Evolutionary conservation across 192 early-diverging fungal genomes (phyloP).

Genomic region (Entophlyctis luteolus): DNA sequence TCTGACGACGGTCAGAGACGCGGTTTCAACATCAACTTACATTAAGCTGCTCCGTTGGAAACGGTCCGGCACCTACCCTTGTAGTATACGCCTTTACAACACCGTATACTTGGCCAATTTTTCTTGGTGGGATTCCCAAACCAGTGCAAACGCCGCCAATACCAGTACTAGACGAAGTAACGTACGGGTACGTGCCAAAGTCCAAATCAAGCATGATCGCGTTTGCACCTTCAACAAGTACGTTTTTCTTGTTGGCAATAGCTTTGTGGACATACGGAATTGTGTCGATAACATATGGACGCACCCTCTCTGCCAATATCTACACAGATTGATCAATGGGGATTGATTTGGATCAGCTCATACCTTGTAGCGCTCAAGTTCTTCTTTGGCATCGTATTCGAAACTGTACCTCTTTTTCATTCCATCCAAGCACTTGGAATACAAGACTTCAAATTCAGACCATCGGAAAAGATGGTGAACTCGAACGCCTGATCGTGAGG

Average conservation of each 20-base stretch:
- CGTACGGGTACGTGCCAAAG: slow-evolving; percentile 98
- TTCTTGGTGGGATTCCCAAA: slow-evolving; percentile 83
- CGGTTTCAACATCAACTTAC: too few species aligned
- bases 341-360: too few species aligned
- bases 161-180: slow-evolving; percentile 92
- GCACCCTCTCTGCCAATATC: slow-evolving; percentile 70
- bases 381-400: slow-evolving; percentile 88
- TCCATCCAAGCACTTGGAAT: slow-evolving; percentile 77
- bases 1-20: too few species aligned
- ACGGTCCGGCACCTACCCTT: slow-evolving; percentile 94
- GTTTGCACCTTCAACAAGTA: slow-evolving; percentile 96
- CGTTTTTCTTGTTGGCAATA: slow-evolving; percentile 62
- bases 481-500: slow-evolving; percentile 87
- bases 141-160: slow-evolving; percentile 95
- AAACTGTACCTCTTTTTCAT: slow-evolving; percentile 92
- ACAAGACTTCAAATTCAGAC: slow-evolving; percentile 76
- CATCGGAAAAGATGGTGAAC: slow-evolving; percentile 80
- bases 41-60: slow-evolving; percentile 93
- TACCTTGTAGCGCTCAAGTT: slow-evolving; percentile 76
- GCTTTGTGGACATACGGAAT: slow-evolving; percentile 77
- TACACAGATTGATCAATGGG: too few species aligned
- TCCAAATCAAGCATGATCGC: slow-evolving; percentile 98
- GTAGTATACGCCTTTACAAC: slow-evolving; percentile 99
- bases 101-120: slow-evolving; percentile 77
- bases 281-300: slow-evolving; percentile 86